These are phyloP conservation scores for Cercophora samala DNA, from an alignment of 495 filamentous ascomycete species.

Conservation along the genomic window DNA sequence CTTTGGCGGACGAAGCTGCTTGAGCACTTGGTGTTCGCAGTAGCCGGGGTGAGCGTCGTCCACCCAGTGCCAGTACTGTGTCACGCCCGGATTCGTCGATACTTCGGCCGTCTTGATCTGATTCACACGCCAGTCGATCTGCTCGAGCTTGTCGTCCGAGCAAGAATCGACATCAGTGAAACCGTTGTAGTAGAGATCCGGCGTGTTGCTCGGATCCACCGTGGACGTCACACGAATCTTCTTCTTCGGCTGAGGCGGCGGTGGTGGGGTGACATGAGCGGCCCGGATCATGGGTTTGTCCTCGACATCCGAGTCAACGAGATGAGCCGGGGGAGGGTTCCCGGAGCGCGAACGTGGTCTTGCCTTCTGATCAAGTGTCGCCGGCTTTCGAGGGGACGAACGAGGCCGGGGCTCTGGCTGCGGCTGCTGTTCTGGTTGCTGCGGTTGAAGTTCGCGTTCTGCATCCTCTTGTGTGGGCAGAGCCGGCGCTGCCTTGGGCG, in stretches of 20 bases:
- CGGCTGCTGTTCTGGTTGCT: background rate
- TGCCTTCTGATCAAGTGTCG: background rate
- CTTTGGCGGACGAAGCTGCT: slow-evolving; percentile 36
- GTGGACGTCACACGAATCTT: slow-evolving; percentile 14
- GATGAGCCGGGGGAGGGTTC: background rate
- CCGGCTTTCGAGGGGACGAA: slow-evolving; percentile 2
- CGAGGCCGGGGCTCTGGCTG: background rate
- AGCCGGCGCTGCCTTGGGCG: slow-evolving; percentile 6
- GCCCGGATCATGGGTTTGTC: background rate
- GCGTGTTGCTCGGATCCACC: background rate
- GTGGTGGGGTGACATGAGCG: background rate
- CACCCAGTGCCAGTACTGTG: slow-evolving; percentile 52
- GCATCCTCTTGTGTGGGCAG: background rate
- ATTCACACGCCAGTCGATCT: slow-evolving; percentile 45
- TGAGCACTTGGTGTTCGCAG: slow-evolving; percentile 49
- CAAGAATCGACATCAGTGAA: slow-evolving; percentile 47
- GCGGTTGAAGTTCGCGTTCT: background rate
- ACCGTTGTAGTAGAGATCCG: slow-evolving; percentile 38
- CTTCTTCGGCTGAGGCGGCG: slow-evolving; percentile 11
- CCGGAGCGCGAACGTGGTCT: background rate
- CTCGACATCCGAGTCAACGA: slow-evolving; percentile 5
- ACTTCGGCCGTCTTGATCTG: slow-evolving; percentile 43
- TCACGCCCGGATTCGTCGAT: slow-evolving; percentile 40
- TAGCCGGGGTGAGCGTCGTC: background rate
- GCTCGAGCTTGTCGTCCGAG: slow-evolving; percentile 36